Evolutionary conservation across 305 asterid species (phyloP).

Genomic region (Fraxinus baroniana): DNA sequence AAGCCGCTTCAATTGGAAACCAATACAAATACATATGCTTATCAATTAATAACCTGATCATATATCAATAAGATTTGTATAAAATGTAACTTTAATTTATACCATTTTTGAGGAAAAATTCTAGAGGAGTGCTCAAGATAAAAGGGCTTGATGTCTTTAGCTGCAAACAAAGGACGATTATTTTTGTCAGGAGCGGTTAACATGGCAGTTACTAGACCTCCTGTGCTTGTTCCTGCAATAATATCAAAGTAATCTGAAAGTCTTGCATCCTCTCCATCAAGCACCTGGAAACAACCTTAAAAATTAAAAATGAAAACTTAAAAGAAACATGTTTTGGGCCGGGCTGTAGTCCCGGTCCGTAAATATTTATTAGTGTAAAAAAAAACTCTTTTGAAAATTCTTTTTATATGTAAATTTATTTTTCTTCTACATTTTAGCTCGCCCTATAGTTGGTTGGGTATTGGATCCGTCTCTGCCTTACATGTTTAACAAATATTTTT

Average conservation of each 20-base stretch:
- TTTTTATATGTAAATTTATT: no score
- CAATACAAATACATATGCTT: neutral
- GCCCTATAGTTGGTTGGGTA: no score
- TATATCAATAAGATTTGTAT: neutral
- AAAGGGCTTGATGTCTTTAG: slow-evolving; percentile 47
- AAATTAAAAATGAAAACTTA: no score
- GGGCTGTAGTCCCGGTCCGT: no score
- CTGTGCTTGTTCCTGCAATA: slow-evolving; percentile 54
- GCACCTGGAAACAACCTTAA: slow-evolving; percentile 18
- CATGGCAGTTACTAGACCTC: slow-evolving; percentile 39
- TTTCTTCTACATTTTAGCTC: no score
- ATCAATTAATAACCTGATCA: neutral
- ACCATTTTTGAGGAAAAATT: slow-evolving; percentile 36
- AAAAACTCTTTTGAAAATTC: no score
- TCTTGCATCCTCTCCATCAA: slow-evolving; percentile 42
- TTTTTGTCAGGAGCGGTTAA: slow-evolving; percentile 6
- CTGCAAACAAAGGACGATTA: slow-evolving; percentile 46
- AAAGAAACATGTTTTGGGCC: no score
- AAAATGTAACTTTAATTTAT: neutral
- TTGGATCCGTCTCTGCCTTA: no score
- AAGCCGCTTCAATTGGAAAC: slow-evolving; percentile 20
- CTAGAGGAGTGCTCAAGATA: slow-evolving; percentile 32
- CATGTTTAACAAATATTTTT: no score
- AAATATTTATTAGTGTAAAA: no score
- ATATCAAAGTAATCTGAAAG: slow-evolving; percentile 49